These are phyloP conservation scores for Ogataea neopini DNA, from an alignment of 805 yeast genomes.

Conservation along the genomic window DNA sequence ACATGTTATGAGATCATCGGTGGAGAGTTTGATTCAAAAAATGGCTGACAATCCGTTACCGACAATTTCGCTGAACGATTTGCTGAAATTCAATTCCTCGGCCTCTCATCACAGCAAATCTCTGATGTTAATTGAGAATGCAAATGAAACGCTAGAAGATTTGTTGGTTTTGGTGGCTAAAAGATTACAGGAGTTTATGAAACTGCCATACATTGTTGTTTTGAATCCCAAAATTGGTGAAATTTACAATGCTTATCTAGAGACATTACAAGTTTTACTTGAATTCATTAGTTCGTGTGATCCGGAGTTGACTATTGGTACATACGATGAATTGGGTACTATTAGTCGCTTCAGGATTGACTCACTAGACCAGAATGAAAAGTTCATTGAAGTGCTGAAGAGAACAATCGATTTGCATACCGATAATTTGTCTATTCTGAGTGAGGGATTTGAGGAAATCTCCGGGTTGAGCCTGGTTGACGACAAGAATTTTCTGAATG, in stretches of 20 bases:
- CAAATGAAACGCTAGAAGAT: constrained; percentile 57
- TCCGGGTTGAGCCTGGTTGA: constrained; percentile 36
- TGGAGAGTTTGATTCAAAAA: constrained; percentile 59
- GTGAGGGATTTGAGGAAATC: constrained; percentile 73
- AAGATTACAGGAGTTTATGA: constrained; percentile 67
- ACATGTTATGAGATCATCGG: constrained; percentile 23
- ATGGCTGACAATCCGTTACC: constrained; percentile 56
- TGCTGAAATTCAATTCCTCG: constrained; percentile 46
- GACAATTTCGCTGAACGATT: constrained; percentile 50
- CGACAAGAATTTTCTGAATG: constrained; percentile 55
- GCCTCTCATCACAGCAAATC: constrained; percentile 32
- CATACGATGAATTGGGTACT: constrained; percentile 23
- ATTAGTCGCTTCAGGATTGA: constrained; percentile 38
- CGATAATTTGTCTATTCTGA: constrained; percentile 78
- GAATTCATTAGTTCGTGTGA: constrained; percentile 33
- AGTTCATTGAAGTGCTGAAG: constrained; percentile 53
- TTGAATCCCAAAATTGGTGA: constrained; percentile 84
- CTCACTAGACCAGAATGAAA: constrained; percentile 53
- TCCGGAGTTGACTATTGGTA: constrained; percentile 10
- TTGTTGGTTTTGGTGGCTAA: constrained; percentile 66
- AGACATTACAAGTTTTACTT: constrained; percentile 58
- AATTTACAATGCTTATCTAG: constrained; percentile 70
- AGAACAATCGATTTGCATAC: constrained; percentile 73
- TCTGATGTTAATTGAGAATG: constrained; percentile 41
- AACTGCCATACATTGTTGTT: constrained; percentile 80